These are phyloP conservation scores for Ceratopteris richardii DNA, from an alignment of 75 land plant species.

Conservation along the genomic window DNA sequence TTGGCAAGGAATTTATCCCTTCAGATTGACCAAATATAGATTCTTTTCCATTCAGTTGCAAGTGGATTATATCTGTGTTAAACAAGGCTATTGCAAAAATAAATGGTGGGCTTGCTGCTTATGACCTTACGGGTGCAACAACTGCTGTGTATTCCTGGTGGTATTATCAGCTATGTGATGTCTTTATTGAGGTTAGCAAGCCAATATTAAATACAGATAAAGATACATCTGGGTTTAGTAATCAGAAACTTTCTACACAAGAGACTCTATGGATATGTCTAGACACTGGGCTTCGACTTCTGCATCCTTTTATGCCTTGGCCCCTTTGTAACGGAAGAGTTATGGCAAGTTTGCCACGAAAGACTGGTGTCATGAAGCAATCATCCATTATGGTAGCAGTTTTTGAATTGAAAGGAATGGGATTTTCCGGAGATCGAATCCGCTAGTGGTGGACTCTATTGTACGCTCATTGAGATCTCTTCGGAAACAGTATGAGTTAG, in stretches of 20 bases:
- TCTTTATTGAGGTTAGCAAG: conserved; percentile 79
- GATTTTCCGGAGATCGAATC: conserved; percentile 45
- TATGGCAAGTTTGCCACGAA: conserved; percentile 81
- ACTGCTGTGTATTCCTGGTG: conserved; percentile 79
- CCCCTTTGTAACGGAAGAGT: no score
- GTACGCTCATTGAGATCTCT: conserved; percentile 67
- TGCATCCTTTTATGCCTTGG: conserved; percentile 99
- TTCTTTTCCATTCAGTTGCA: conserved; percentile 56
- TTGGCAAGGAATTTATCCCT: conserved; percentile 58
- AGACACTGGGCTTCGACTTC: conserved; percentile 75
- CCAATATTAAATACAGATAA: conserved; percentile 39
- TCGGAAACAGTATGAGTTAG: conserved; percentile 30
- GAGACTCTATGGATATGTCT: conserved; percentile 82
- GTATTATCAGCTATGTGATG: conserved; percentile 85
- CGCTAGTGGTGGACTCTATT: conserved; percentile 47
- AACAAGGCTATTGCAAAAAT: conserved; percentile 69
- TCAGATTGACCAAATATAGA: conserved; percentile 21
- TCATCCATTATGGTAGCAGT: conserved; percentile 68
- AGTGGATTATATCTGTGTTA: conserved; percentile 75
- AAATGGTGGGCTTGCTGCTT: conserved; percentile 42
- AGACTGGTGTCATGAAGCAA: conserved; percentile 16
- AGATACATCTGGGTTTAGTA: conserved; percentile 18
- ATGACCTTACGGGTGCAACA: conserved; percentile 67
- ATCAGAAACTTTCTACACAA: conserved; percentile 35
- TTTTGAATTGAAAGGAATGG: no score